Evolutionary conservation across 2,329 filamentous ascomycete species (phyloP).

Genomic region (Rachicladosporium sp.): DNA sequence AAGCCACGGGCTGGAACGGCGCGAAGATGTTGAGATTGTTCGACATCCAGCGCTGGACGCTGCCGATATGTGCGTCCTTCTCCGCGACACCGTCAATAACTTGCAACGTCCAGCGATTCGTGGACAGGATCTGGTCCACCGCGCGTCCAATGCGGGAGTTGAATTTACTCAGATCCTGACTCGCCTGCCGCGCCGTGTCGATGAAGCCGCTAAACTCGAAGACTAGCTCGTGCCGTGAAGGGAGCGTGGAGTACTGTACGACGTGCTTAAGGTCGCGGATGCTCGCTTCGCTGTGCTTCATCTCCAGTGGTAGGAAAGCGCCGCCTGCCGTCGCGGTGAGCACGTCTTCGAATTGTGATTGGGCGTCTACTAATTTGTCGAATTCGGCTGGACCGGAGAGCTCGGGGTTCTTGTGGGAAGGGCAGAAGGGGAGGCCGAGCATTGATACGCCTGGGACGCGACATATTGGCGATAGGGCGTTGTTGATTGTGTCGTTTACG

Average conservation of each 20-base stretch:
- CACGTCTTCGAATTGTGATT: constrained; percentile 65
- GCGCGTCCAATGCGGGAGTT: constrained; percentile 63
- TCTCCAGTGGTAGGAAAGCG: constrained; percentile 59
- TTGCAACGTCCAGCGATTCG: constrained; percentile 62
- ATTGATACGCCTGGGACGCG: constrained; percentile 52
- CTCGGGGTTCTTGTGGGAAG: constrained; percentile 9
- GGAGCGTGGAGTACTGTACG: constrained; percentile 57
- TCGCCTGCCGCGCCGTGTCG: constrained; percentile 51
- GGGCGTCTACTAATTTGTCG: constrained; percentile 60
- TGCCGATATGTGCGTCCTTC: constrained; percentile 27
- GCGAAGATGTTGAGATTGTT: constrained; percentile 36
- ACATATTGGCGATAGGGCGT: constrained; percentile 57
- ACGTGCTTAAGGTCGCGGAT: constrained; percentile 63
- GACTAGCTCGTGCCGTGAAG: constrained; percentile 56
- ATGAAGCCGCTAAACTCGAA: constrained; percentile 68
- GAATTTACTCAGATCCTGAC: constrained; percentile 58
- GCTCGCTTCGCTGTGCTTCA: constrained; percentile 64
- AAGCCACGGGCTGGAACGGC: constrained; percentile 49
- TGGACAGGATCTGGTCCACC: constrained; percentile 61
- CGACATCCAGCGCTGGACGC: constrained; percentile 30
- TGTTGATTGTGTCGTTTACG: constrained; percentile 46
- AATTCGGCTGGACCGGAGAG: constrained; percentile 45
- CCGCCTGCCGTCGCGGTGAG: constrained; percentile 54
- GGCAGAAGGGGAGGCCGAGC: constrained; percentile 54
- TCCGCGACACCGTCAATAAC: constrained; percentile 51